Conservation (phyloP, 352 stramenopile genomes). For the Phytopythium montanum region DNA sequence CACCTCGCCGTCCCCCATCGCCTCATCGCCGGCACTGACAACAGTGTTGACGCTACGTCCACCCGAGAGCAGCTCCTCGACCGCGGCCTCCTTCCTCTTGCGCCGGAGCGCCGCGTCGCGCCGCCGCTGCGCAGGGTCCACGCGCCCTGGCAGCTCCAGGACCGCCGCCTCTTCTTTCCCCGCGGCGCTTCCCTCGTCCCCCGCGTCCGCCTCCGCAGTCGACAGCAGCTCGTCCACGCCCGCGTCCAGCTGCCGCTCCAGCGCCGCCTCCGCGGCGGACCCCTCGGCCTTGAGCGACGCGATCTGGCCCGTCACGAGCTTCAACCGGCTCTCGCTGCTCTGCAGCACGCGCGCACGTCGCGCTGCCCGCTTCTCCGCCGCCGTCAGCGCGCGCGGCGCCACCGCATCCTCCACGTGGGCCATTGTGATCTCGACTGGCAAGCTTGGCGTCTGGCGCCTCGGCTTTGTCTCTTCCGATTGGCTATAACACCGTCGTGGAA, state of each 20-base stretch:
- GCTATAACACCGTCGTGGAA: too few relatives aligned
- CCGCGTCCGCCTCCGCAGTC: conserved; percentile 3
- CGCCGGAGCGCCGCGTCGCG: conserved; percentile 61
- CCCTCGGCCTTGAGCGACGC: conserved; percentile 40
- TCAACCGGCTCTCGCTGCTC: conserved; percentile 53
- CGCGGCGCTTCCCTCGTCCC: conserved; percentile 5
- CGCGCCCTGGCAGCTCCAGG: conserved; percentile 39
- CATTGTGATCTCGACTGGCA: neutral
- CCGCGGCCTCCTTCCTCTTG: conserved; percentile 52
- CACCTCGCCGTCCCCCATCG: neutral
- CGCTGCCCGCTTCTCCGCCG: conserved; percentile 62
- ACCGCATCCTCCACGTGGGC: neutral
- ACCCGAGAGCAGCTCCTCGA: conserved; percentile 41
- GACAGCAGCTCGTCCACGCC: conserved; percentile 40
- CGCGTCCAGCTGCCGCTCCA: conserved; percentile 42
- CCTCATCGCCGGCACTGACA: conserved; percentile 1
- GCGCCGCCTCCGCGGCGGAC: conserved; percentile 11
- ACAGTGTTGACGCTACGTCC: conserved; percentile 2
- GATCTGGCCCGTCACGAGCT: conserved; percentile 66
- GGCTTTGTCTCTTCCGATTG: too few relatives aligned
- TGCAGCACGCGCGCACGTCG: conserved; percentile 62
- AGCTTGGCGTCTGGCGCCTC: neutral
- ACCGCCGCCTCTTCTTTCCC: conserved; percentile 1
- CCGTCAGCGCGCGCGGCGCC: conserved; percentile 11
- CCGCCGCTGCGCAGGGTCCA: conserved; percentile 61